Evolutionary conservation across 805 yeast species (phyloP), one percentile per base, ranked within the genome.

Genomic region (Saccharomycopsis malanga): DNA sequence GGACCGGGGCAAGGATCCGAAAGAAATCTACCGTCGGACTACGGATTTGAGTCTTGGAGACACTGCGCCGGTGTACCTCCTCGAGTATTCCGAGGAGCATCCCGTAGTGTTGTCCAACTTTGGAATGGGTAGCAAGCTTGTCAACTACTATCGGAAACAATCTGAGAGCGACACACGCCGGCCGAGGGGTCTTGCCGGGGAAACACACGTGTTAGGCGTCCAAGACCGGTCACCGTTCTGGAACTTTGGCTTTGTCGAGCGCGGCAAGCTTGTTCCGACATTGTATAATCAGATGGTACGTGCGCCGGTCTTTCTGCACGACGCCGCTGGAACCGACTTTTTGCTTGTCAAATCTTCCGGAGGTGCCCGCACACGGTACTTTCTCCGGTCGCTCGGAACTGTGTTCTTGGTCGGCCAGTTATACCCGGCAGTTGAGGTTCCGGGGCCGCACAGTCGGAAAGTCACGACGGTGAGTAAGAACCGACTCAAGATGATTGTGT

Each of bases 171-270:
- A 93, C 61, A 75, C 77, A 3, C 72, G 84, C 4, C 76, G 98
- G 51, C 98, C 98, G 0, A 91, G 89, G 58, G 70, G 88, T 23
- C 76, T 87, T 1, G 73, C 88, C 36, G 98, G 98, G 39, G 98
- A 93, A 61, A 93, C 98, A 0, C 93, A 86, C 65, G 96, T 93
- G 2, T 69, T 93, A 32, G 97, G 96, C n/a, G 86, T 87, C 1
- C 96, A 89, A 61, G 98, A 93, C 65, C 75, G 94, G 57, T 86
- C 96, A 5, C 97, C 98, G 10, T 93, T 93, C 61, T 93, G 98
- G 98, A 93, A 89, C 62, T 93, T 88, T 68, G 98, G 98, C 1
- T 86, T 84, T 66, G 98, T 93, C 5, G 96, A 87, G 39, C 86
- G 88, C 2, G 98, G 98, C 2, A 87, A 83, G 56, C 78, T 87